Evolutionary conservation across 768 basidiomycete genomes (phyloP).

Genomic region (Leccinum variicolor): DNA sequence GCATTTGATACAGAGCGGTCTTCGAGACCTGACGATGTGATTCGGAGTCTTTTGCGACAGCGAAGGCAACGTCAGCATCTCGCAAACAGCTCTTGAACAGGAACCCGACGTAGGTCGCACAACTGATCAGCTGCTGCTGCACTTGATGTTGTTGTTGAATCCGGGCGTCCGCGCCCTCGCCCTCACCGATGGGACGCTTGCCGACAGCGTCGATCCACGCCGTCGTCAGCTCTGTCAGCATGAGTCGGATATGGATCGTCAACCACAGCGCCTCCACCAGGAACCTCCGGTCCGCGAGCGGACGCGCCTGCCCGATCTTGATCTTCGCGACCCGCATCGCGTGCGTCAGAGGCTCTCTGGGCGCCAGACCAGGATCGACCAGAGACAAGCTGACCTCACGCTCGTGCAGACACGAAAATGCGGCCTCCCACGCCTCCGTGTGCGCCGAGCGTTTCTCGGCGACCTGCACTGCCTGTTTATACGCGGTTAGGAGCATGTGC

Average conservation of each 20-base stretch:
- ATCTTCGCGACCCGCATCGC: conserved; percentile 51
- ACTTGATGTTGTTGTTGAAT: too few relatives aligned
- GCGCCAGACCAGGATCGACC: conserved; percentile 32
- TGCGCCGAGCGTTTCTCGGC: conserved; percentile 53
- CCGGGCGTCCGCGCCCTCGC: conserved; percentile 15
- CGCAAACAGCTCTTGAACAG: conserved; percentile 42
- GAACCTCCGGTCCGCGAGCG: conserved; percentile 57
- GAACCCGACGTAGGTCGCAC: conserved; percentile 48
- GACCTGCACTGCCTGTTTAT: conserved; percentile 38
- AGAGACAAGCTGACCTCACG: conserved; percentile 39
- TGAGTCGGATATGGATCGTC: conserved; percentile 51
- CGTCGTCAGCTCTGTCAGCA: conserved; percentile 43
- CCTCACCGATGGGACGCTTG: conserved; percentile 9
- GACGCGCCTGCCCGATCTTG: conserved; percentile 54
- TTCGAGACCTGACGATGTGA: conserved; percentile 51
- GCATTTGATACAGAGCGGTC: conserved; percentile 42
- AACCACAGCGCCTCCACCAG: conserved; percentile 58
- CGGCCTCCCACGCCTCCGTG: conserved; percentile 56
- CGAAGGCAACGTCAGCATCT: conserved; percentile 46
- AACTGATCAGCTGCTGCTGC: conserved; percentile 32
- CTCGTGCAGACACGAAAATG: conserved; percentile 49
- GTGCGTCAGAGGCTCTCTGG: conserved; percentile 41
- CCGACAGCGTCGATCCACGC: conserved; percentile 38
- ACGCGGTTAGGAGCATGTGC: conserved; percentile 35
- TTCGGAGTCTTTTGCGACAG: conserved; percentile 46